Conservation (phyloP, 441 rosid genomes). For the Lepidium campestre region DNA sequence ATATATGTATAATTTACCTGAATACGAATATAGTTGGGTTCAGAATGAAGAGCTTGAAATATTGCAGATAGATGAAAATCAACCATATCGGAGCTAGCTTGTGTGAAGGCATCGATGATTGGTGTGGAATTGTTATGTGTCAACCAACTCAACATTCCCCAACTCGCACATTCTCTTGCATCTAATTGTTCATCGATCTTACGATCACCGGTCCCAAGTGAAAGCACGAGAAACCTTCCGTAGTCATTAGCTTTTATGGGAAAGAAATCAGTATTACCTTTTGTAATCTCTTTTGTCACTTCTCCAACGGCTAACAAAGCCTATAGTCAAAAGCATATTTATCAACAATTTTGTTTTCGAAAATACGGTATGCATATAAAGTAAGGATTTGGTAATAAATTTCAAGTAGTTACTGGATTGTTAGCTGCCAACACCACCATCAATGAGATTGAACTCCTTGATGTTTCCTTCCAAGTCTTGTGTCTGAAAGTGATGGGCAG, state of each 20-base stretch:
- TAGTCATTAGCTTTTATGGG: slow-evolving; percentile 22
- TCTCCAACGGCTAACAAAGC: slow-evolving; percentile 31
- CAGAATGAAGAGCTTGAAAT: slow-evolving; percentile 31
- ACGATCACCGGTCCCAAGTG: slow-evolving; percentile 34
- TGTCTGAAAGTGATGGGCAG: slow-evolving; percentile 29
- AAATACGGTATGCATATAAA: background rate
- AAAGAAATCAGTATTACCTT: slow-evolving; percentile 23
- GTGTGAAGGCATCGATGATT: slow-evolving; percentile 28
- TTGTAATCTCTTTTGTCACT: slow-evolving; percentile 26
- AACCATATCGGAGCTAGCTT: slow-evolving; percentile 34
- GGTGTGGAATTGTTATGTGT: slow-evolving; percentile 20
- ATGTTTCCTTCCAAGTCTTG: slow-evolving; percentile 3
- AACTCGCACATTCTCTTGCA: slow-evolving; percentile 30
- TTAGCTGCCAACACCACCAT: slow-evolving; percentile 41
- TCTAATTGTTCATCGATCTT: slow-evolving; percentile 26
- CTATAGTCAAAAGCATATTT: slow-evolving; percentile 8
- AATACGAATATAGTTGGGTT: slow-evolving; percentile 31
- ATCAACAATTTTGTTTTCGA: background rate
- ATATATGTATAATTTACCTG: slow-evolving; percentile 16
- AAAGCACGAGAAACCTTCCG: slow-evolving; percentile 28
- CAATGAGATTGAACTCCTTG: slow-evolving; percentile 34
- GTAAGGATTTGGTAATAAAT: background rate
- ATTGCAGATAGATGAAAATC: slow-evolving; percentile 30
- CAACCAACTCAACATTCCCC: slow-evolving; percentile 44
- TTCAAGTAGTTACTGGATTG: slow-evolving; percentile 27